Base-by-base conservation (phyloP, 352 stramenopile genomes). In the Pythium monospermum region DNA sequence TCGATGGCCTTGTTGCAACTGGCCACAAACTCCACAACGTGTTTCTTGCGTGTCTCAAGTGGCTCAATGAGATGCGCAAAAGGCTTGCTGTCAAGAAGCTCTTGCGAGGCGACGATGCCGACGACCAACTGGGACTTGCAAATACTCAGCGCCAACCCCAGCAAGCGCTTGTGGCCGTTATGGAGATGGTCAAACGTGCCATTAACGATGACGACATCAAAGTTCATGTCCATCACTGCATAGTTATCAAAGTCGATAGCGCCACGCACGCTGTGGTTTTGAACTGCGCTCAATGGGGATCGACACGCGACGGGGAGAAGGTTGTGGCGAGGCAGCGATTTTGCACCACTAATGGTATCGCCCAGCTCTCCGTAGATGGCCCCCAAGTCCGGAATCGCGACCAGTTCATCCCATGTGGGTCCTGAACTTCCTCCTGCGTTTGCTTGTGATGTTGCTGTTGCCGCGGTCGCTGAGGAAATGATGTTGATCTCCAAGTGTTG, bases 101-200 rank as follows among this genome's bases (percentile, higher is more conserved):
- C 32, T 8, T 41, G 19, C 10, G 50, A 21, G 6, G 50, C 40
- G 1, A 41, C 46, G 23, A 96, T 77, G 11, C 87, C 87, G 33
- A 96, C 50, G 18, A 92, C 46, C 36, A 95, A 65, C 3, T 25
- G 42, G 18, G 58, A 52, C 5, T 40, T 50, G 36, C 74, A 88
- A 39, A 90, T 68, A 49, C 66, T 73, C 7, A 68, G 69, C 1
- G 85, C 86, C 19, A 92, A 49, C 18, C 76, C 85, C 26, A 96
- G 66, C 19, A 96, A 60, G 50, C 93, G 94, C 63, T 90, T 94
- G 67, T 96, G 85, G 18, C 87, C 87, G 44, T 90, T 90, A 66
- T 96, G 87, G 18, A 96, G 66, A 43, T 91, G 77, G 61, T 96
- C 87, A 57, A 96, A 96, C 28, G 84, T 96, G 36, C 87, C 87